Base-by-base conservation (phyloP, 805 yeast genomes). In the Zygoascus biomembranicola region DNA sequence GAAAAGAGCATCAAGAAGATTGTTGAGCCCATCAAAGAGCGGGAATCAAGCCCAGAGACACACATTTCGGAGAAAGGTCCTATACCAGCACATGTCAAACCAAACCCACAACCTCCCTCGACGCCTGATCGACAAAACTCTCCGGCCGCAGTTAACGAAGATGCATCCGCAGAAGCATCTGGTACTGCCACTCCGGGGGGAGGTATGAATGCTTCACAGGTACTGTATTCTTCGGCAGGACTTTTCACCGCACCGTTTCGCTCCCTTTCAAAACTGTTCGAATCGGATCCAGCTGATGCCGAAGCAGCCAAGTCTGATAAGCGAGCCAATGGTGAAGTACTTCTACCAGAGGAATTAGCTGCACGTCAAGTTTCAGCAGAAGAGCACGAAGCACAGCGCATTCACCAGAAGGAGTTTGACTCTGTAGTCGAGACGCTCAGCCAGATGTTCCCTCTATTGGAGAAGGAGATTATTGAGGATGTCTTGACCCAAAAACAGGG, bases 381-480 rank as follows among this genome's bases (percentile, higher is more conserved):
- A 47, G 73, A 68, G 46, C 65, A 61, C 53, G 65, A 69, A 28
- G 75, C 74, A 1, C 68, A 67, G 37, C 60, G 72, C 47, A 63
- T 73, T 11, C 73, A 72, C 42, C 69, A 67, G 31, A 66, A 73
- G 53, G 82, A 80, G 55, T 73, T 69, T 41, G 67, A 71, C 18
- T 73, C 74, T 44, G 76, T 81, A 1, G 71, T 77, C 23, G 69
- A 68, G 1, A 77, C 78, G 2, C 71, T 89, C 52, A 69, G 70
- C 31, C 81, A 81, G 48, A 85, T 90, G 81, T 89, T 90, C 66
- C 95, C 96, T 0, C 74, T 73, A 46, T 71, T 89, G 56, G 96
- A 88, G 60, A 70, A 72, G 49, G 86, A 79, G 0, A 70, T 90
- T 1, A 75, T 90, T 49, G 78, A 76, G 52, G 96, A 89, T 63